Evolutionary conservation across 1,284 basidiomycete species (phyloP), one percentile per base, ranked within the genome.

Genomic region (Testicularia cyperi): DNA sequence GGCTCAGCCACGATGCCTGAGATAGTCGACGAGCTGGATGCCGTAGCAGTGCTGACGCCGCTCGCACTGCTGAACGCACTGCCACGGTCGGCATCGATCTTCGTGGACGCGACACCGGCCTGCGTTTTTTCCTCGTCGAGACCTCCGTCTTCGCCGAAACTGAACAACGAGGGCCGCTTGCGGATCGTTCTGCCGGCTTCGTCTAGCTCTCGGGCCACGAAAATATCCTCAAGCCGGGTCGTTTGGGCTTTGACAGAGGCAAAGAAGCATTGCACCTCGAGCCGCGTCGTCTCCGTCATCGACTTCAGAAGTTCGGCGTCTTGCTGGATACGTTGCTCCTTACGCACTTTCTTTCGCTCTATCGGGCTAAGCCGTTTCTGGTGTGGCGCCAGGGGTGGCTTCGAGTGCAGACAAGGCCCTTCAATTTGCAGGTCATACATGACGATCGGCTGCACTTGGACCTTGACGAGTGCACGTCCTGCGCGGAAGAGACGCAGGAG

Each of bases 251-350:
- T 70, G 52, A 69, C 43, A 23, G 51, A 57, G 5, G 63, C 55
- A 31, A 66, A 71, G 53, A 71, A 71, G 36, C 39, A 36, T 43
- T 69, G 66, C n/a, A 71, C 54, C 44, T 71, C 68, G 33, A 71
- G 45, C 9, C 68, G 43, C 15, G 66, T 63, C 24, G 48, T 38
- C 7, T 69, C 56, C 2, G 48, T 25, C 10, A 67, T 18, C 19
- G 48, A 37, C 44, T 43, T 46, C 26, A 53, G 47, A 13, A 33
- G 35, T 15, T 44, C 45, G 13, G 41, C 43, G 33, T 57, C 54
- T 1, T 35, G 41, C 34, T 47, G 35, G 4, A 26, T 38, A 22
- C 45, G 46, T 34, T 48, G 53, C 38, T 57, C 47, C 28, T 36
- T 48, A 14, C 42, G 34, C 12, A 38, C 35, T 14, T 42, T 46